Base-by-base conservation (phyloP, 345 rosid species). In the Gossypium raimondii region DNA sequence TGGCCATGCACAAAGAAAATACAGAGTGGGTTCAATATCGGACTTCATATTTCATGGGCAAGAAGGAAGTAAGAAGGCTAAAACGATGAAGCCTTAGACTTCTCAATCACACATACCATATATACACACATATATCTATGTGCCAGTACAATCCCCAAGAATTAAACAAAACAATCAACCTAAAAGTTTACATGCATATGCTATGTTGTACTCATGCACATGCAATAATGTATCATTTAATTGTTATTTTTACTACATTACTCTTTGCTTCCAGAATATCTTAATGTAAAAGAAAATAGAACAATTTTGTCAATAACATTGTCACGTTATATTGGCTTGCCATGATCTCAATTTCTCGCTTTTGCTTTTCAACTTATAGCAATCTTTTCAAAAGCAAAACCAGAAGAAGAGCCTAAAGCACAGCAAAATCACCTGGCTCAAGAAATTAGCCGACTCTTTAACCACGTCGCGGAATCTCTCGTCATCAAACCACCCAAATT, bases 401-500 rank as follows among this genome's bases (percentile, higher is more conserved):
- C 9, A 43, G 20, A 71, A 10, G 13, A 38, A 24, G 38, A 25
- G 25, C 25, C 43, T 67, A 59, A 66, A 77, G 51, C 72, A 20
- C 73, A 77, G 64, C 58, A 44, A 70, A 20, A 73, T 72, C 75
- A 93, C 99, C 98, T 90, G 99, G 78, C 87, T 85, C 89, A 95
- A 86, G 84, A 96, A 96, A 81, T 89, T 83, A 0, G 87, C 86
- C 1, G 97, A 88, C 85, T 96, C 99, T 78, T 86, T 86, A 53
- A 96, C 97, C 70, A 90, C 84, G 1, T 93, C 98, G 11, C 90
- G 88, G 80, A 96, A 96, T 75, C 87, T 86, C 79, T 96, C 98
- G 85, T 96, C 98, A 78, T 96, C 99, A 69, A 93, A 89, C 99
- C 99, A 96, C 70, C 99, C 98, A 79, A 93, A 96, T 86, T 96